Evolutionary conservation across 805 yeast species (phyloP), one percentile per base, ranked within the genome.

Genomic region (Yarrowia keelungensis): DNA sequence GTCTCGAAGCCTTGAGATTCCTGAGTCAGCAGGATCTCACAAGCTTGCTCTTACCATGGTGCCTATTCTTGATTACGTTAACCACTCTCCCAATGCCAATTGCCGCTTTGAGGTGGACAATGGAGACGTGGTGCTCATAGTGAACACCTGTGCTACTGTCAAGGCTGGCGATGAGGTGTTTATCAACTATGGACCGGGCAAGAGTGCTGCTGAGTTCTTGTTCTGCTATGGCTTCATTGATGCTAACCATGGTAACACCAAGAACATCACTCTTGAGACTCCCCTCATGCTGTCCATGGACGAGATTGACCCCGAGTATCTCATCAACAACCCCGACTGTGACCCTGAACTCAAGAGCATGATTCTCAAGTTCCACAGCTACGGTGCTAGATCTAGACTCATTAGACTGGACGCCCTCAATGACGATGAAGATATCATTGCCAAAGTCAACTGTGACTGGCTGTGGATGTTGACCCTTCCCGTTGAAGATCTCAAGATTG

Each of bases 31-130:
- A 12, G 71, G 43, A 15, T 56, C 69, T 9, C 19, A 32, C 12
- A 19, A 22, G 3, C 46, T 69, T 15, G 69, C 71, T 56, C 53
- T 83, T 69, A 85, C 82, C 80, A 81, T 86, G 70, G 86, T 86
- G 3, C 89, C 89, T 0, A 71, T 84, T 5, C 72, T 86, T 3
- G 89, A 86, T 72, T 81, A 84, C 72, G 86, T 82, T 35, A 85
- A 86, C 74, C 89, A 85, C 71, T 46, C 71, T 15, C 68, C 67
- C 43, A 51, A 64, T 0, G 72, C 76, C n/a, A 77, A 76, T 51
- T 76, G 79, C 16, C 69, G 76, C 12, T 83, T 81, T 71, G 82
- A 83, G 77, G 78, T 69, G 4, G 73, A 69, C 19, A 71, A 65
- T 26, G 70, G 70, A 32, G 58, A 54, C 42, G 71, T 71, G 47